Evolutionary conservation across 1,284 basidiomycete genomes (phyloP).

Genomic region (Tilletia caries): DNA sequence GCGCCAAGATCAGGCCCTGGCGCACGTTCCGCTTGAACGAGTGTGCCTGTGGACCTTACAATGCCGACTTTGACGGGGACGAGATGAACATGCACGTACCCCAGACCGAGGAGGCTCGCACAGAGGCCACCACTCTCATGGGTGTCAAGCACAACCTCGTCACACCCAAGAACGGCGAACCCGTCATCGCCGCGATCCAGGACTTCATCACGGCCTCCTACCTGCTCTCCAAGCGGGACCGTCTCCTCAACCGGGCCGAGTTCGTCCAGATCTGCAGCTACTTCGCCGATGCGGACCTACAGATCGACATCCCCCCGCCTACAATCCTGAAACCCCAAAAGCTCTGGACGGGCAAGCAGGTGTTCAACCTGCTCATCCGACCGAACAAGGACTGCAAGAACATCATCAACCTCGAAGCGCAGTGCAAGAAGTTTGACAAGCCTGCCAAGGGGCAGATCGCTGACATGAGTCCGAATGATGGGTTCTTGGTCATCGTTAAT

Average conservation of each 20-base stretch:
- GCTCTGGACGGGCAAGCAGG: constrained; percentile 97
- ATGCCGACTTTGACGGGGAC: constrained; percentile 99
- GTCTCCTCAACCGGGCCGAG: constrained; percentile 87
- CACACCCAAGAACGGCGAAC: constrained; percentile 56
- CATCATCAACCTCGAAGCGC: constrained; percentile 87
- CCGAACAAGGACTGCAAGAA: constrained; percentile 77
- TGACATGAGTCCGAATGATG: constrained; percentile 95
- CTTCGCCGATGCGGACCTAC: constrained; percentile 81
- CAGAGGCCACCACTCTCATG: constrained; percentile 97
- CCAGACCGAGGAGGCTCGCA: constrained; percentile 96
- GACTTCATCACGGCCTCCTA: constrained; percentile 66
- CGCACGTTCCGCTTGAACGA: constrained; percentile 95
- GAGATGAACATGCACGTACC: constrained; percentile 99
- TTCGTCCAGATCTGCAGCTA: constrained; percentile 97
- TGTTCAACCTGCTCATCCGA: constrained; percentile 93
- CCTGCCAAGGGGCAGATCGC: constrained; percentile 63
- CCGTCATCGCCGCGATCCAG: constrained; percentile 52
- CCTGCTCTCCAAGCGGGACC: constrained; percentile 86
- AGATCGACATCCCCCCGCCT: constrained; percentile 93
- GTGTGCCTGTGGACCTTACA: constrained; percentile 98
- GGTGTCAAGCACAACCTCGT: constrained; percentile 96
- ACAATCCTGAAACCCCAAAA: constrained; percentile 88
- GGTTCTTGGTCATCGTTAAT: constrained; percentile 95
- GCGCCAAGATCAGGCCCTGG: constrained; percentile 94
- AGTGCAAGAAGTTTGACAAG: constrained; percentile 89